Base-by-base conservation (phyloP, 2,329 filamentous ascomycete genomes). In the Teratosphaeria pseudoeucalypti region DNA sequence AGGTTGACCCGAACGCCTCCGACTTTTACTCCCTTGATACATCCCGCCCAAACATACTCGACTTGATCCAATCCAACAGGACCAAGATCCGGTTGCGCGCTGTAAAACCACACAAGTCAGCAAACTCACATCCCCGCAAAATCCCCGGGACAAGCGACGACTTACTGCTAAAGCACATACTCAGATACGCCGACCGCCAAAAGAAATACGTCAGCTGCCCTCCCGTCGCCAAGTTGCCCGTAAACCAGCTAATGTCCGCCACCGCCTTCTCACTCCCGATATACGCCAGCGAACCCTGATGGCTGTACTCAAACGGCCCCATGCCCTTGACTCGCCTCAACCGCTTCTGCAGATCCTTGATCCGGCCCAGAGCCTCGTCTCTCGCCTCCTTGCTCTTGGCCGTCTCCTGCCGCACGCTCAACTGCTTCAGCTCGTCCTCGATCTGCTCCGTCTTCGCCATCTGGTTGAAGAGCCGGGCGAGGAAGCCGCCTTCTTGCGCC, bases 101-200 rank as follows among this genome's bases (percentile, higher is more conserved):
- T 95, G 63, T 39, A 29, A 57, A 49, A 56, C 19, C 7, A 3
- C 7, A 3, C 1, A 59, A 16, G 62, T 71, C 60, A 69, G 68
- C 55, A 54, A 52, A 47, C 32, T 23, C n/a, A 52, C 14, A 27
- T 19, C n/a, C 16, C 16, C 23, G 23, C n/a, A 23, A 27, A n/a
- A 54, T 19, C 19, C 6, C 52, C 26, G 11, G 9, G 23, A 34
- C 56, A 19, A 23, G 32, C 34, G 14, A 32, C 5, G 55, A 63
- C 90, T 86, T 83, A 94, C 90, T 92, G 85, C 92, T 97, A 77
- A 99, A 99, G 85, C 92, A 96, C 94, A 99, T 99, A 82, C 90
- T 96, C 75, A 99, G 81, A 77, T 99, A 99, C 58, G 92, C 94
- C 73, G 89, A 95, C 74, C 92, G 85, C 94, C 94, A 99, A 85